Conservation (phyloP, 1,139 yeast genomes). For the Scheffersomyces lignicola region DNA sequence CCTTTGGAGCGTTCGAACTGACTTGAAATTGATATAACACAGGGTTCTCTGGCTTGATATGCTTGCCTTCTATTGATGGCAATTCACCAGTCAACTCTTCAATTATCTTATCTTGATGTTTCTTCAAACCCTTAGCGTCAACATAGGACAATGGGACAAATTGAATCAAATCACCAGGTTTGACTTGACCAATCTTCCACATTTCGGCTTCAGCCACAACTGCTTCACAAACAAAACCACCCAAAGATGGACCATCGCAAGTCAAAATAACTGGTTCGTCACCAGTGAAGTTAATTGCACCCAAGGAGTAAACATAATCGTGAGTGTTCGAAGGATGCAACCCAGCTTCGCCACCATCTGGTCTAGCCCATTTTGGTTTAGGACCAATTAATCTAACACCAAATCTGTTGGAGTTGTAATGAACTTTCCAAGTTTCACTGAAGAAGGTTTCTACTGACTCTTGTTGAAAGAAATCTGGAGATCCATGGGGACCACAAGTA, state of each 20-base stretch:
- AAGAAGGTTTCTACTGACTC: conserved; percentile 79
- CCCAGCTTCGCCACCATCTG: conserved; percentile 98
- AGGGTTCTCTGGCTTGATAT: conserved; percentile 57
- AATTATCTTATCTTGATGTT: conserved; percentile 56
- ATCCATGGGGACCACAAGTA: conserved; percentile 96
- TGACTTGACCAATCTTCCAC: conserved; percentile 98
- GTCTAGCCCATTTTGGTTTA: conserved; percentile 93
- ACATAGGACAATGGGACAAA: conserved; percentile 77
- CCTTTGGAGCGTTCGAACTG: conserved; percentile 60
- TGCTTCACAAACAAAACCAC: conserved; percentile 96
- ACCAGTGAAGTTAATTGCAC: conserved; percentile 97
- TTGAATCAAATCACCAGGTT: conserved; percentile 84
- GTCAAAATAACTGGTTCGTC: conserved; percentile 97
- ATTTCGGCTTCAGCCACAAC: conserved; percentile 94
- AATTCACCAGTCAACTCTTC: conserved; percentile 42
- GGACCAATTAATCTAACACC: conserved; percentile 96
- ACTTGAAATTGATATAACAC: conserved; percentile 53
- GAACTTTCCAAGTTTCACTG: conserved; percentile 83
- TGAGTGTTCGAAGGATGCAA: conserved; percentile 97
- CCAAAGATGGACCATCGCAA: conserved; percentile 95
- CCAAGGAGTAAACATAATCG: conserved; percentile 93
- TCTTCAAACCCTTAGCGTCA: conserved; percentile 64
- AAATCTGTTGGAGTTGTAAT: conserved; percentile 93
- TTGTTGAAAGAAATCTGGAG: conserved; percentile 88
- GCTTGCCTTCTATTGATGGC: conserved; percentile 34